Conservation (phyloP, 1,139 yeast species). For the Geotrichum restrictum region DNA sequence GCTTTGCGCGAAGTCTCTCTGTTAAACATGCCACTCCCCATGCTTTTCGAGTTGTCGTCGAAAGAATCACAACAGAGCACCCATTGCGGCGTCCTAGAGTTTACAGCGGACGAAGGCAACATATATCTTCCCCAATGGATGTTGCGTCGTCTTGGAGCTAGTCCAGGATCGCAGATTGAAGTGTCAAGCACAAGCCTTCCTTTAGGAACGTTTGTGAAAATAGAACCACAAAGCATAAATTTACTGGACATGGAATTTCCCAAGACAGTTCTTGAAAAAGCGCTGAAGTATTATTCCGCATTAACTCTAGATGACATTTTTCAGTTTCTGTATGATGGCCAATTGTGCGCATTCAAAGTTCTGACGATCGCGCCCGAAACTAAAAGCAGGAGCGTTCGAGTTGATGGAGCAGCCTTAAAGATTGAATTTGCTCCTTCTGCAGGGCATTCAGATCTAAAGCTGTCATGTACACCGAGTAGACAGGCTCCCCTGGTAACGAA, state of each 20-base stretch:
- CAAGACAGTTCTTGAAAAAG: conserved; percentile 91
- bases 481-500: too few relatives aligned
- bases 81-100: conserved; percentile 93
- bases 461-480: conserved; percentile 10
- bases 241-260: conserved; percentile 93
- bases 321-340: conserved; percentile 79
- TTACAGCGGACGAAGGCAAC: conserved; percentile 95
- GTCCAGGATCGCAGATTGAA: conserved; percentile 75
- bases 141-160: conserved; percentile 69
- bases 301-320: conserved; percentile 80
- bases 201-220: conserved; percentile 80
- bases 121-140: conserved; percentile 96
- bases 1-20: conserved; percentile 83
- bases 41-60: conserved; percentile 78
- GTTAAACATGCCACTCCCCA: conserved; percentile 89
- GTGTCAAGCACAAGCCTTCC: conserved; percentile 73
- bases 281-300: conserved; percentile 85
- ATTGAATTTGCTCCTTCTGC: conserved; percentile 99
- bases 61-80: conserved; percentile 59
- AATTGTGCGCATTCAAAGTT: conserved; percentile 73
- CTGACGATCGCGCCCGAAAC: conserved; percentile 84
- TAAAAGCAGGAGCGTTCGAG: conserved; percentile 67
- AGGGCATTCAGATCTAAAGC: conserved; percentile 74
- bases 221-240: conserved; percentile 92
- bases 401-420: conserved; percentile 92